Conservation (phyloP, 192 early-diverging fungal species). For the Chytriomyces hyalinus region DNA sequence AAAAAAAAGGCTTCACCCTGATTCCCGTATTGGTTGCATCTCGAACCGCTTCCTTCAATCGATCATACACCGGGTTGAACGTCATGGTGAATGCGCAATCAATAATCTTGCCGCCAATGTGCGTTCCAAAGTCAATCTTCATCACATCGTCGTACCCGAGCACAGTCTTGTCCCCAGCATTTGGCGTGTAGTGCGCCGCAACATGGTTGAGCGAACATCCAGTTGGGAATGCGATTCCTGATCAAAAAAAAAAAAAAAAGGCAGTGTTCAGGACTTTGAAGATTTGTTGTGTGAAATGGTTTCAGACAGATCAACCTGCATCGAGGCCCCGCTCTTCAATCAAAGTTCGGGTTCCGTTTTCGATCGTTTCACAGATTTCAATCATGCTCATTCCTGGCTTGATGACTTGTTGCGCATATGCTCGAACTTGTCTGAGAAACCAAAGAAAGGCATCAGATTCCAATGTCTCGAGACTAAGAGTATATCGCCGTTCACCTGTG, state of each 20-base stretch:
- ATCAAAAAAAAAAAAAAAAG: conserved; percentile 9
- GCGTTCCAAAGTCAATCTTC: conserved; percentile 97
- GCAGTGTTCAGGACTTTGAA: conserved; percentile 1
- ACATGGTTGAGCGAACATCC: conserved; percentile 92
- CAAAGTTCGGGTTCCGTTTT: conserved; percentile 89
- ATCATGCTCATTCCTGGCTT: conserved; percentile 96
- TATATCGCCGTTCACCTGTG: conserved; percentile 67
- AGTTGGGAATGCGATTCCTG: conserved; percentile 92
- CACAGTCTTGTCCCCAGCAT: conserved; percentile 93
- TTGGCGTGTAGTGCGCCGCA: conserved; percentile 98
- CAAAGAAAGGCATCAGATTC: background rate
- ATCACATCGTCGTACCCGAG: conserved; percentile 87
- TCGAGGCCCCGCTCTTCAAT: conserved; percentile 84
- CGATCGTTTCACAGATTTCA: conserved; percentile 89
- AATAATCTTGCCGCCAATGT: conserved; percentile 89
- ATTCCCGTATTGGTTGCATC: conserved; percentile 98
- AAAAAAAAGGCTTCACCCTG: conserved; percentile 30
- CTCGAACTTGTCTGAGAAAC: conserved; percentile 65
- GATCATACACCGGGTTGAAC: conserved; percentile 90
- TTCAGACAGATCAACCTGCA: conserved; percentile 48
- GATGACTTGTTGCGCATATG: conserved; percentile 78
- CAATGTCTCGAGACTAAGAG: background rate
- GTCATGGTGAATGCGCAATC: conserved; percentile 93
- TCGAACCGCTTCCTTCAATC: conserved; percentile 82
- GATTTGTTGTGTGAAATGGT: background rate